phyloP scores from a whole-genome alignment of 192 early-diverging fungal species.

The Coemansia sp. region DNA sequence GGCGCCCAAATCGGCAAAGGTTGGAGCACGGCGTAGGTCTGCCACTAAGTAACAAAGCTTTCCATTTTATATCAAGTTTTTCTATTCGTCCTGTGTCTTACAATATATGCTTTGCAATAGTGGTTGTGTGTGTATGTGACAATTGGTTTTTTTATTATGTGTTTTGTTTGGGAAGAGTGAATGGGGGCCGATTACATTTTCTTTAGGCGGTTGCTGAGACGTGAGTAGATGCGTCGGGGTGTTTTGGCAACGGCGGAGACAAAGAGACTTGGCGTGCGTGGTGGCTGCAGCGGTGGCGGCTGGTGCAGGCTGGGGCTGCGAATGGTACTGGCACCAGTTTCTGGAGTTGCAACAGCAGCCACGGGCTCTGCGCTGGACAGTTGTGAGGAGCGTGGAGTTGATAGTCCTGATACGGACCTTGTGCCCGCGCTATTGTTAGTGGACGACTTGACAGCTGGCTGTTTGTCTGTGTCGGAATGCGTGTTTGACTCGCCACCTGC shows the following conservation, averaged over 20 bases:
- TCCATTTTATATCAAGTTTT: neutral
- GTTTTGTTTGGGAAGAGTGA: too few relatives aligned
- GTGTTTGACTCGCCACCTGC: neutral
- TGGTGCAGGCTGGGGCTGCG: neutral
- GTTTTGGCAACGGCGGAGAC: constrained; percentile 24
- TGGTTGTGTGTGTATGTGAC: neutral
- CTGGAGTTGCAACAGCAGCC: neutral
- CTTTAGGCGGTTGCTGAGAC: constrained; percentile 23
- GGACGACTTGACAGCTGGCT: neutral
- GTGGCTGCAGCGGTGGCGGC: constrained; percentile 8
- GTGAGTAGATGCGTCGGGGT: constrained; percentile 37
- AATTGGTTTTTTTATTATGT: neutral
- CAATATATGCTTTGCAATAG: too few relatives aligned
- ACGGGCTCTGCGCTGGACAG: neutral
- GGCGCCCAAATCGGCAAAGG: constrained; percentile 27
- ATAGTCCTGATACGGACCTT: neutral
- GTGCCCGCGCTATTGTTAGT: neutral
- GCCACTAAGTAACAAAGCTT: constrained; percentile 11
- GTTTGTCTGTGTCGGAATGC: neutral
- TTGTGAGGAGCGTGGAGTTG: neutral
- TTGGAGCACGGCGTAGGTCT: constrained; percentile 30
- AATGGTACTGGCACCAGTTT: neutral
- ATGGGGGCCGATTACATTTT: constrained; percentile 12
- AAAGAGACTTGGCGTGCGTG: constrained; percentile 19
- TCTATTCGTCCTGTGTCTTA: neutral